A percentile compares a stretch with the other conserved stretches of the same genome.
Evolutionary conservation across 257 asterid genomes (phyloP).

Genomic region (Gentiana straminea): DNA sequence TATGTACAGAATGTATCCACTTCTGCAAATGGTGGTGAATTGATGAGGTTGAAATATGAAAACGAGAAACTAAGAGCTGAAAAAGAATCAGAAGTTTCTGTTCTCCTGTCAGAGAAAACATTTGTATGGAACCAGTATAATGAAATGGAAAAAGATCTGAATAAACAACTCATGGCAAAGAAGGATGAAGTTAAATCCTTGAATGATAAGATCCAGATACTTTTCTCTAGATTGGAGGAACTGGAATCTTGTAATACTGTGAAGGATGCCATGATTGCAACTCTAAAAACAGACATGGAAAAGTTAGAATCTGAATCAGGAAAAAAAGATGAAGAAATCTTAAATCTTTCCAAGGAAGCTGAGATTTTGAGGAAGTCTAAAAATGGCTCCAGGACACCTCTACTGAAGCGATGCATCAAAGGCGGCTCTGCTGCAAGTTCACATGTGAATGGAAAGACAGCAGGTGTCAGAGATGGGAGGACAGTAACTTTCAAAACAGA

Average conservation of each 20-base stretch:
- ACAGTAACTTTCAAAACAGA: constrained; percentile 25
- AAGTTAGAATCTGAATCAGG: constrained; percentile 38
- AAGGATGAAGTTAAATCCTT: constrained; percentile 39
- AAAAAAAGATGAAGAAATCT: constrained; percentile 40
- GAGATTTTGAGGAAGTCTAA: constrained; percentile 31
- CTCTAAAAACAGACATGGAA: constrained; percentile 25
- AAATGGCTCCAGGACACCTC: constrained; percentile 25
- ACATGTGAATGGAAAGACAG: constrained; percentile 15
- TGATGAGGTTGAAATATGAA: constrained; percentile 44
- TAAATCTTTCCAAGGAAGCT: constrained; percentile 36
- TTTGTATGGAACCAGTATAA: constrained; percentile 74
- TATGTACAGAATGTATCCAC: constrained; percentile 35
- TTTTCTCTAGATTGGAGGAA: constrained; percentile 37
- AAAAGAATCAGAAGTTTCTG: constrained; percentile 39
- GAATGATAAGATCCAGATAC: constrained; percentile 37
- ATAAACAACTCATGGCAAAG: constrained; percentile 30
- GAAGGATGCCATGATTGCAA: constrained; percentile 26
- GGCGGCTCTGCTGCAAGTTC: constrained; percentile 13
- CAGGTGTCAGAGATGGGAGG: constrained; percentile 10
- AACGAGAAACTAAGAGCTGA: constrained; percentile 32
- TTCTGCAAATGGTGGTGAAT: constrained; percentile 31
- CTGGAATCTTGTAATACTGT: constrained; percentile 25
- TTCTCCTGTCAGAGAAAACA: constrained; percentile 54
- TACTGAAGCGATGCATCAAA: constrained; percentile 25
- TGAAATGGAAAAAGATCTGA: constrained; percentile 44